Evolutionary conservation across 345 rosid genomes (phyloP), one percentile per base, ranked within the genome.

Genomic region (Pelargonium nanum): DNA sequence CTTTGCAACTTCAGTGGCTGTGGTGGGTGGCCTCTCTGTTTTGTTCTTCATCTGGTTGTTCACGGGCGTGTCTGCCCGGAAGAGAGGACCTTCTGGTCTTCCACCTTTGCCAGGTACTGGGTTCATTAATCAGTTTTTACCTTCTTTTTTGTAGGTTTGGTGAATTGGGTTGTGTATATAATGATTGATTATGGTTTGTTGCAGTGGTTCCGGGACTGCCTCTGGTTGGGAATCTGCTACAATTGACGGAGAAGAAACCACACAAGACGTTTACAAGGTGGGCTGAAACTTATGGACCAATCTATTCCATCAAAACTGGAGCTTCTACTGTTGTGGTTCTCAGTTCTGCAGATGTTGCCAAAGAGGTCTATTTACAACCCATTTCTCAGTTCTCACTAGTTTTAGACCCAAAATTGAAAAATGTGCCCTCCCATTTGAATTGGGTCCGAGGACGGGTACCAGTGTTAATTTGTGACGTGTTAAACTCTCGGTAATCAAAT

Each of bases 221-320:
- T 0, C 56, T 89, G 25, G 59, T 89, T 12, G 99, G 99, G 75
- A 93, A 89, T 65, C 69, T 93, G 83, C 76, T 84, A 69, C 90
- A 89, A 26, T 66, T 87, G 73, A 85, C 72, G 66, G 98, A 92
- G 88, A 93, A 93, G 80, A 89, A 89, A 68, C 97, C 97, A 6
- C 78, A 93, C 72, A 80, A 72, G 76, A 89, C 88, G 19, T 93
- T 93, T 60, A 34, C 79, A 0, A 84, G 55, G 48, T 93, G 97
- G 99, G 88, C 94, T 24, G 94, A 87, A 80, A 62, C 59, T 40
- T 75, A 89, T 70, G 96, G 96, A 6, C 89, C 95, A 0, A 80
- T 92, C 23, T 88, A 86, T 71, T 88, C 95, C 3, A 86, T 89
- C 60, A 78, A 56, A 74, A 79, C 87, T 53, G 95, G 96, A 3